Evolutionary conservation across 176 grass and related monocot species (phyloP).

Genomic region (Calamus simplicifolius): DNA sequence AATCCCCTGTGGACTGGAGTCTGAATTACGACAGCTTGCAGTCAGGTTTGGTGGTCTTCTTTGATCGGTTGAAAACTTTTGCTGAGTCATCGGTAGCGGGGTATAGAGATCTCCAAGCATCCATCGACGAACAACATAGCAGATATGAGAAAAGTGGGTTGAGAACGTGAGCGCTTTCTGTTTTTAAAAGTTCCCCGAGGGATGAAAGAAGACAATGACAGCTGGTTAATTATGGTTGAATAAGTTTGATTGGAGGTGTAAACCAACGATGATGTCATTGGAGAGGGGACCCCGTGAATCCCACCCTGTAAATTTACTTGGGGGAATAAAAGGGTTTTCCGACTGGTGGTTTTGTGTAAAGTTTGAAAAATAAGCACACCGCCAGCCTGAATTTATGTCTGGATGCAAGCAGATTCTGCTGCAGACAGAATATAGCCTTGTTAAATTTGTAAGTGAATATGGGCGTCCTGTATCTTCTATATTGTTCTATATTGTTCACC

Average conservation of each 20-base stretch:
- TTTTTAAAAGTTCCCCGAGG: background rate
- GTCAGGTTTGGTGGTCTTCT: constrained; percentile 51
- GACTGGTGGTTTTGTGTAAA: background rate
- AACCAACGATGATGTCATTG: too few relatives aligned
- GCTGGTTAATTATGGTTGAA: background rate
- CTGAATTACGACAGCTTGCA: constrained; percentile 40
- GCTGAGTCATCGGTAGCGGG: constrained; percentile 32
- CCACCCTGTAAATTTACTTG: background rate
- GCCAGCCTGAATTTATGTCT: too few relatives aligned
- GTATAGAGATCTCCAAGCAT: constrained; percentile 35
- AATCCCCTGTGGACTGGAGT: constrained; percentile 30
- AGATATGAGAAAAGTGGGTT: constrained; percentile 27
- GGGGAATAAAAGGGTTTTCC: background rate
- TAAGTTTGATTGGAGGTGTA: background rate
- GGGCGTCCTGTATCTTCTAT: too few relatives aligned
- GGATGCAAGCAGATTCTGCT: too few relatives aligned
- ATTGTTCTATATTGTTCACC: too few relatives aligned
- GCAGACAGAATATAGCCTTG: too few relatives aligned
- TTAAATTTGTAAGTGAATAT: too few relatives aligned
- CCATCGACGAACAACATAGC: constrained; percentile 24
- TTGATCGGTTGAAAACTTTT: constrained; percentile 47
- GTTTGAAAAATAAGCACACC: background rate
- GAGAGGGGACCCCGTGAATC: background rate
- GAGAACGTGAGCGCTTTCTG: background rate
- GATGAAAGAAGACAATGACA: background rate